phyloP scores from a whole-genome alignment of 129 eudicot genomes.

The Tanacetum coccineum region DNA sequence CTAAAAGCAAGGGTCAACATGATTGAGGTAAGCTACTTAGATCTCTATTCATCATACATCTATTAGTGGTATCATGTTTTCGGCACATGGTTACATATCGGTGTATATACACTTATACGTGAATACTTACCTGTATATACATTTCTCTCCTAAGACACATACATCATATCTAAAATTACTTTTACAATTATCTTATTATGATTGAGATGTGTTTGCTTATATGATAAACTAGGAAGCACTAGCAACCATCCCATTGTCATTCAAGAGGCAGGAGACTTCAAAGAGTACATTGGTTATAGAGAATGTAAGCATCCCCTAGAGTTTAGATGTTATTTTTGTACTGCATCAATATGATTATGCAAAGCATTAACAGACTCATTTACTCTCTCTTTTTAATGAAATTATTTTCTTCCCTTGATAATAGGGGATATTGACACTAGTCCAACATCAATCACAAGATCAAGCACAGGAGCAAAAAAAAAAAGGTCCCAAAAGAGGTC shows the following conservation, averaged over 20 bases:
- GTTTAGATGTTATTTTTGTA: neutral
- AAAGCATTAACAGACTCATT: neutral
- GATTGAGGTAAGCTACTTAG: slow-evolving; percentile 30
- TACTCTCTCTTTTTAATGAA: neutral
- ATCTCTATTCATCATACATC: neutral
- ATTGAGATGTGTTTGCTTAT: slow-evolving; percentile 9
- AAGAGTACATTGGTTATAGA: slow-evolving; percentile 30
- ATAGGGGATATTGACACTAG: slow-evolving; percentile 35
- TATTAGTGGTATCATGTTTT: neutral
- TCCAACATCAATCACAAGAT: slow-evolving; percentile 25
- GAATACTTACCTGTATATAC: too few relatives aligned
- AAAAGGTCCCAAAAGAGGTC: slow-evolving; percentile 29
- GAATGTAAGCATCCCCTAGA: slow-evolving; percentile 20
- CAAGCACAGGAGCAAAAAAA: slow-evolving; percentile 10
- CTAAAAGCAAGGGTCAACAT: slow-evolving; percentile 31
- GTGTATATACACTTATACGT: neutral
- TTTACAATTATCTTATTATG: neutral
- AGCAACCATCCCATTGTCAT: slow-evolving; percentile 40
- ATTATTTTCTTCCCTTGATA: neutral
- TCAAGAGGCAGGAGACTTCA: slow-evolving; percentile 36
- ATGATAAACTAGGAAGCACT: slow-evolving; percentile 37
- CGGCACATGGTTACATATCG: too few relatives aligned
- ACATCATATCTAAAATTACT: neutral
- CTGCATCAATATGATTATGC: neutral
- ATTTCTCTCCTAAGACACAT: neutral